Base-by-base conservation (phyloP, 2,329 filamentous ascomycete genomes). In the Thermomyces lanuginosus region DNA sequence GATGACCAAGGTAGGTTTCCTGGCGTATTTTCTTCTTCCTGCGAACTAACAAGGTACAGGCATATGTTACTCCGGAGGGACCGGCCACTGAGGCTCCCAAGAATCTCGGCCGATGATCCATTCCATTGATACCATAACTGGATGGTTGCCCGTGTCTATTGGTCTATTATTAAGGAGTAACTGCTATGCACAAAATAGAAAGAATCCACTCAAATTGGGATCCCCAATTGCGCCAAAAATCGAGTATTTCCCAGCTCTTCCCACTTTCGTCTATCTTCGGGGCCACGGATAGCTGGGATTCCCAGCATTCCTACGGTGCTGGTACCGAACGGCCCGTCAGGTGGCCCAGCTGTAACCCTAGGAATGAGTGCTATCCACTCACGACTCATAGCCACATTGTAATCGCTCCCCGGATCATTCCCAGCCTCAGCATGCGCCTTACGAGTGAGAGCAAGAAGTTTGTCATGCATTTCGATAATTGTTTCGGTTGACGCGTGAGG, bases 41-140 rank as follows among this genome's bases (percentile, higher is more conserved):
- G n/a, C 22, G 19, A n/a, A 19, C 36, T 36, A 28, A 40, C 24
- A 8, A 8, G 5, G 5, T 26, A 8, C 30, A 62, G 58, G 80
- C 83, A 22, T 95, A 93, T 53, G 67, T 72, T 24, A 74, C 69
- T 9, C 62, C 67, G 10, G 64, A 72, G 37, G 69, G 69, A 8
- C 62, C 66, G 2, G 51, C 69, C 1, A 58, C 64, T 7, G 45
- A 55, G 37, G 55, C 65, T 4, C 69, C 69, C 6, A 51, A 55
- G 47, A 69, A 66, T 50, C 48, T 58, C 30, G 57, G 34, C 9
- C 37, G 36, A 13, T 40, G 24, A 37, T 10, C 19, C n/a, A n/a
- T n/a, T n/a, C n/a, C n/a, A n/a, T n/a, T n/a, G n/a, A n/a, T n/a
- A n/a, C 18, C 18, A 20, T 7, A 20, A 7, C 18, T 10, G 18